Evolutionary conservation across 441 rosid genomes (phyloP), one percentile per base, ranked within the genome.

Genomic region (Kokia cookei): DNA sequence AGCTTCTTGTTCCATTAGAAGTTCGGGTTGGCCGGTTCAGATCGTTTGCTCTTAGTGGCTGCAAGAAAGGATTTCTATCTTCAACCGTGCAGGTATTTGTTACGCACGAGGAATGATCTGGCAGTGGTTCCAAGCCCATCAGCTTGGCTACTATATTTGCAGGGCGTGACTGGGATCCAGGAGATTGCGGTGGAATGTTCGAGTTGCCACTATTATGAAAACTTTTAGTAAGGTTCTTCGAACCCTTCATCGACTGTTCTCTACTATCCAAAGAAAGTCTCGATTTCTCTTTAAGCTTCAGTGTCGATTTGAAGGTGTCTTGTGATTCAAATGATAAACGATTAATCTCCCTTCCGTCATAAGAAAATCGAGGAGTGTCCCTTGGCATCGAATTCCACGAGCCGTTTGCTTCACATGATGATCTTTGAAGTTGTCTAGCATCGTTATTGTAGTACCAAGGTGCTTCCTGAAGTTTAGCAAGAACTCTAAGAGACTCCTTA

Each of bases 121-220:
- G 98, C 82, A 95, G 82, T 55, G 89, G 80, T 50, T 93, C 99
- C 88, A 93, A 91, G 60, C 99, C 99, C 99, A 95, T 95, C 77
- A 95, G 85, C 86, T 91, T 95, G 29, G 98, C 99, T 62, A 95
- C 97, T 67, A 95, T 89, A 78, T 91, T 85, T 37, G 98, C 84
- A 74, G 96, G 93, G 45, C 90, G 89, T 69, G 87, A 86, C 85
- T 85, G 90, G 63, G 83, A 75, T 83, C 82, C 88, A 24, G 53
- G 40, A 65, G 86, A 65, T 62, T 76, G 77, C 29, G 81, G 86
- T 55, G 68, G 74, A 79, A 68, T 60, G 73, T 64, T 73, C 26
- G 79, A 79, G 79, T 75, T 76, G 48, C 74, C 67, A 69, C 72
- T 57, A 27, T 76, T 75, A 72, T 76, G 81, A 57, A 77, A 71